Conservation (phyloP, 345 rosid species). For the Mercurialis annua region DNA sequence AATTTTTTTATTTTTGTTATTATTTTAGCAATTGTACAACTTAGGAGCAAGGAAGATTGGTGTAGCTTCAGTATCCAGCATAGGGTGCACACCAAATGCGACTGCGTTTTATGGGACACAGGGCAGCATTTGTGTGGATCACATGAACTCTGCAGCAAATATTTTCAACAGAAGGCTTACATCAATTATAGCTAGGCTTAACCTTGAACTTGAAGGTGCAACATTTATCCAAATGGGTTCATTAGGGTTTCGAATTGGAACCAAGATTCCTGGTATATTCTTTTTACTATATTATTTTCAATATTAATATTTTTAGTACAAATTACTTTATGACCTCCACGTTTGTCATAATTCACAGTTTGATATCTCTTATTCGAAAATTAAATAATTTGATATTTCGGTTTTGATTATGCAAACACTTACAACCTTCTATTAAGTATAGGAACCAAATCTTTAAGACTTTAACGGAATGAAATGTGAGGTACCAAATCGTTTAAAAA, state of each 20-base stretch:
- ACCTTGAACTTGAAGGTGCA: background rate
- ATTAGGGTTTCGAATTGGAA: background rate
- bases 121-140: constrained; percentile 9
- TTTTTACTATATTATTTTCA: background rate
- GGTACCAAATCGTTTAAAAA: no score
- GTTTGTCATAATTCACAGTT: no score
- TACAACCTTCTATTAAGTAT: no score
- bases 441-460: no score
- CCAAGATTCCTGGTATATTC: background rate
- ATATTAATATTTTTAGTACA: background rate
- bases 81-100: constrained; percentile 23
- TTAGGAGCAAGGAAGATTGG: constrained; percentile 21
- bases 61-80: background rate
- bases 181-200: constrained; percentile 2
- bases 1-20: no score
- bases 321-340: no score
- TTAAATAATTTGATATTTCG: no score
- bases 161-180: constrained; percentile 8
- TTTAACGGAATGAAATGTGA: no score
- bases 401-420: no score
- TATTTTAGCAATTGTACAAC: background rate
- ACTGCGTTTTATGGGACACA: background rate
- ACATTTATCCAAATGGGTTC: constrained; percentile 8
- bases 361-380: no score
- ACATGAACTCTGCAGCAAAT: constrained; percentile 7